Evolutionary conservation across 2,329 filamentous ascomycete genomes (phyloP).

Genomic region (Ceratocystis ficicola): DNA sequence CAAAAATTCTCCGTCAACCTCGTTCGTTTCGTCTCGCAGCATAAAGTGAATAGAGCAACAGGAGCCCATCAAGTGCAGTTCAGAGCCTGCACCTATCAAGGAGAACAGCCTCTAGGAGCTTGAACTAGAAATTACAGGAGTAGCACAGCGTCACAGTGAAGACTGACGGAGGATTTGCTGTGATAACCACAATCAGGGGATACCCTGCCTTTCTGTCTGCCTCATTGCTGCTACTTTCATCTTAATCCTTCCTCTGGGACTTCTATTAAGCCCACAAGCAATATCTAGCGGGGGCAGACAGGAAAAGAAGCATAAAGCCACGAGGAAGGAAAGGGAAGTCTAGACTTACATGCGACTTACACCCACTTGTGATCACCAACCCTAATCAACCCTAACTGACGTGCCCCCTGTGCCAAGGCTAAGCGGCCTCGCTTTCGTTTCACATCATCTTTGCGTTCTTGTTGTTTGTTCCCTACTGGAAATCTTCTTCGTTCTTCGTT

Average conservation of each 20-base stretch:
- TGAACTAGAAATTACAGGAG: conserved; percentile 3
- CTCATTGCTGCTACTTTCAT: background rate
- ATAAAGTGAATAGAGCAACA: background rate
- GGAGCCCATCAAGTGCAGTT: background rate
- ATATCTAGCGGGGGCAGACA: no score
- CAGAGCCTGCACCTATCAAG: background rate
- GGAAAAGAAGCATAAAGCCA: no score
- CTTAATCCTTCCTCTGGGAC: background rate
- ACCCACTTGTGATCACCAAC: background rate
- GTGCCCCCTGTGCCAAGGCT: background rate
- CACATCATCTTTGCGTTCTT: background rate
- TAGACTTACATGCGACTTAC: background rate
- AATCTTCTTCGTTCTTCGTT: background rate
- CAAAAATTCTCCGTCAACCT: background rate
- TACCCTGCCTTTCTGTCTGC: background rate
- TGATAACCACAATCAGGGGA: background rate
- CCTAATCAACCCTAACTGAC: background rate
- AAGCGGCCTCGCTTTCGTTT: background rate
- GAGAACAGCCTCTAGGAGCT: background rate
- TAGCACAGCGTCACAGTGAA: background rate
- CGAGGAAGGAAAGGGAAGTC: background rate
- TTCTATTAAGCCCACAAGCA: background rate
- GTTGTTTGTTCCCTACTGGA: background rate
- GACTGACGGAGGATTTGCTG: background rate
- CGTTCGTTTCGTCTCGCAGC: background rate